Percentiles rank a stretch among this genome's conserved stretches.
phyloP scores from a whole-genome alignment of 1,139 yeast genomes.

The Kodamaea alishanica region DNA sequence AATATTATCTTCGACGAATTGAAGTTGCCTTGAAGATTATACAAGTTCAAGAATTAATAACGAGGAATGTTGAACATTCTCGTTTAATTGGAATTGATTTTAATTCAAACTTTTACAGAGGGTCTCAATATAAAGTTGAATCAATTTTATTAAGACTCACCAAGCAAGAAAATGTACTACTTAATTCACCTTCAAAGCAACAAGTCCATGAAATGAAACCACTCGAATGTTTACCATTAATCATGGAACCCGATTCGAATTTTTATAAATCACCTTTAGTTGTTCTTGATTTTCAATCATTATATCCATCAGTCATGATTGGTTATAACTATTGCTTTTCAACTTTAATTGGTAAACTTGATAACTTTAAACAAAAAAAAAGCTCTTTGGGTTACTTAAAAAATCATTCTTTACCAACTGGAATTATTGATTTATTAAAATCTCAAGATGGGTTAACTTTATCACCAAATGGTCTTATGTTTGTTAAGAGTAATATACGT shows the following conservation, averaged over 20 bases:
- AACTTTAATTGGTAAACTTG: constrained; percentile 71
- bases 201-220: constrained; percentile 86
- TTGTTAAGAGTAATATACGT: constrained; percentile 61
- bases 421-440: constrained; percentile 51
- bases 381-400: constrained; percentile 37
- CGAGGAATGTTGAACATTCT: constrained; percentile 78
- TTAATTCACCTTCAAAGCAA: constrained; percentile 74
- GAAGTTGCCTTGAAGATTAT: constrained; percentile 46
- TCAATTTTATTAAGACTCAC: constrained; percentile 72
- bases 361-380: constrained; percentile 46
- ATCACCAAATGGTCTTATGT: constrained; percentile 86
- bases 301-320: constrained; percentile 88
- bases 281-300: constrained; percentile 88
- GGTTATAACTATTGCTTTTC: constrained; percentile 93
- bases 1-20: constrained; percentile 52
- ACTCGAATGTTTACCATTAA: constrained; percentile 80
- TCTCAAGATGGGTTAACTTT: constrained; percentile 51
- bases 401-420: constrained; percentile 52
- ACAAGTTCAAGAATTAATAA: constrained; percentile 60
- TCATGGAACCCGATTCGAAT: constrained; percentile 86
- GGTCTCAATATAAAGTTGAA: constrained; percentile 92
- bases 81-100: constrained; percentile 87
- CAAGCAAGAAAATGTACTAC: constrained; percentile 66
- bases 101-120: constrained; percentile 80
- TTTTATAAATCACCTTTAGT: constrained; percentile 86